Conservation (phyloP, 208 protist species). For the Leishmania lainsoni region DNA sequence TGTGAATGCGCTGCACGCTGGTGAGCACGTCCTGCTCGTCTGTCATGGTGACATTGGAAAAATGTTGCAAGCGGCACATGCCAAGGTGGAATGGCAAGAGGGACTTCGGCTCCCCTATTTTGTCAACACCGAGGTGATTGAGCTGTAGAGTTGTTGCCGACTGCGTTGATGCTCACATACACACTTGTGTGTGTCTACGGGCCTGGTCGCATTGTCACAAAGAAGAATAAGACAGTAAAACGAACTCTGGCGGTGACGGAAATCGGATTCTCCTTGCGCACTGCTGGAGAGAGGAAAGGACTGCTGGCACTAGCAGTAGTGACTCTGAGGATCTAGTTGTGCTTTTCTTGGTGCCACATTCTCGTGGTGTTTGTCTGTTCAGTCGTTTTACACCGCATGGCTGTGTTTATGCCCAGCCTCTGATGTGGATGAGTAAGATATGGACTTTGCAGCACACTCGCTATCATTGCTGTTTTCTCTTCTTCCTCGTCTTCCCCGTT, state of each 20-base stretch:
- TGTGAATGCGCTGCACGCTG: conserved; percentile 56
- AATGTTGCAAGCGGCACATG: conserved; percentile 80
- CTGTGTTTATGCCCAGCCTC: neutral
- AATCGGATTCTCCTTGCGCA: neutral
- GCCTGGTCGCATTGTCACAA: neutral
- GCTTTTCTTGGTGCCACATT: neutral
- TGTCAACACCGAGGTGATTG: conserved; percentile 82
- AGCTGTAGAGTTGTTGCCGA: conserved; percentile 18
- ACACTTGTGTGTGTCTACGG: neutral
- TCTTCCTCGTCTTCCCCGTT: neutral
- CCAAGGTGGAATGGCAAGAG: conserved; percentile 67
- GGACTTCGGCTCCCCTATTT: conserved; percentile 77
- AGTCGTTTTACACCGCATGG: neutral
- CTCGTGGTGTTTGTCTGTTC: neutral
- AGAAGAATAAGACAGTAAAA: neutral
- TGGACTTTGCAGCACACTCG: neutral
- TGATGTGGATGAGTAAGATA: neutral
- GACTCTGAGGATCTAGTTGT: neutral
- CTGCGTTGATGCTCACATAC: neutral
- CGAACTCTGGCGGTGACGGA: neutral
- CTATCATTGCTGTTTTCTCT: neutral
- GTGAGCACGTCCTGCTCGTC: conserved; percentile 79
- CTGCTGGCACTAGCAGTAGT: neutral
- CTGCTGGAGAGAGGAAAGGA: neutral
- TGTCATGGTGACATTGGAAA: conserved; percentile 93